Conservation (phyloP, 1,284 basidiomycete genomes). For the Xerocomus tenax region DNA sequence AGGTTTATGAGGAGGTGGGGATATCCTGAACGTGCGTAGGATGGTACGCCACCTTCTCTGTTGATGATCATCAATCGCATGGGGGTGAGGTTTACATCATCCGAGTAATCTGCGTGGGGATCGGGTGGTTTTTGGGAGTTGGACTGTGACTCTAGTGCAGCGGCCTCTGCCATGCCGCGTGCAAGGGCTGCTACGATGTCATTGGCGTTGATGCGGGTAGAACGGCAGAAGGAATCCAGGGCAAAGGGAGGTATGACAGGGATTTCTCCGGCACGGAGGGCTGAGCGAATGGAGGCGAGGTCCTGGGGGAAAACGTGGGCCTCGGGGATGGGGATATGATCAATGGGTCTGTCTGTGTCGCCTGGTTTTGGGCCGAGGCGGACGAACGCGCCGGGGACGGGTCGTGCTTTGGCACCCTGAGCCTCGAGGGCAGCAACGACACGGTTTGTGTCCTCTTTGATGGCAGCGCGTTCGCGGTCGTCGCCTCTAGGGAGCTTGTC, state of each 20-base stretch:
- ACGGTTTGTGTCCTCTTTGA: conserved; percentile 72
- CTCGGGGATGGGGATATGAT: conserved; percentile 48
- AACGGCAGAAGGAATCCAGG: conserved; percentile 82
- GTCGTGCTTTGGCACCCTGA: conserved; percentile 80
- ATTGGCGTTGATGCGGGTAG: conserved; percentile 82
- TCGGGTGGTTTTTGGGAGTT: conserved; percentile 16
- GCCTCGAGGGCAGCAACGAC: conserved; percentile 78
- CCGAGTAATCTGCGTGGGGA: conserved; percentile 31
- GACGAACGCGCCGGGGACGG: conserved; percentile 80
- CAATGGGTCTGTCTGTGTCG: conserved; percentile 33
- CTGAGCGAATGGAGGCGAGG: conserved; percentile 75
- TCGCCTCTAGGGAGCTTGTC: conserved; percentile 67
- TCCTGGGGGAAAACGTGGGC: conserved; percentile 70
- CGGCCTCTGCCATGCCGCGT: conserved; percentile 74
- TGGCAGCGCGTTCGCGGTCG: conserved; percentile 52
- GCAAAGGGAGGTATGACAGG: conserved; percentile 94
- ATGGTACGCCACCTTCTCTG: conserved; percentile 93
- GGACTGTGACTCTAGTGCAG: conserved; percentile 34
- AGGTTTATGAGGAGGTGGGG: conserved; percentile 97
- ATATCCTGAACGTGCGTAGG: conserved; percentile 88
- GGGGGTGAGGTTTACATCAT: conserved; percentile 74
- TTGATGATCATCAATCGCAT: conserved; percentile 96
- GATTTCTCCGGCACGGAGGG: conserved; percentile 87
- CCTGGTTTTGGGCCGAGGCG: conserved; percentile 70
- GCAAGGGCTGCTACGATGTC: conserved; percentile 85